These are phyloP conservation scores for Potentilla sterilis DNA, from an alignment of 306 rosid genomes.

Conservation along the genomic window DNA sequence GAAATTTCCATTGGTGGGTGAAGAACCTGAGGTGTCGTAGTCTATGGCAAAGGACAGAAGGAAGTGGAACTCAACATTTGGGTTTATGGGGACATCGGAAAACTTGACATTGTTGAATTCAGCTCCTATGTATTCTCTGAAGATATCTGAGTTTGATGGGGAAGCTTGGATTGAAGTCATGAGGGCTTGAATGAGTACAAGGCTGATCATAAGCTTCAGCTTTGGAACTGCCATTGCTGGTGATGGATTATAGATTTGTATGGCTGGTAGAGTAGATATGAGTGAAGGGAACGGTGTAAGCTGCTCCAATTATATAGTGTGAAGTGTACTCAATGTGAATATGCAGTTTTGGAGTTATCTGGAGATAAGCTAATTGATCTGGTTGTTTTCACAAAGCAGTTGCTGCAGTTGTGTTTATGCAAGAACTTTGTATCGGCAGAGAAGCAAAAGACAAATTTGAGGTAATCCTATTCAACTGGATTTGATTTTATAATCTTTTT, in stretches of 20 bases:
- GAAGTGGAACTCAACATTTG: slow-evolving; percentile 66
- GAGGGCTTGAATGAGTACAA: slow-evolving; percentile 31
- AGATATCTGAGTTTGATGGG: slow-evolving; percentile 40
- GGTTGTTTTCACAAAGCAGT: slow-evolving; percentile 6
- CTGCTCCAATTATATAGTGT: slow-evolving; percentile 8
- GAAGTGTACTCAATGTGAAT: neutral
- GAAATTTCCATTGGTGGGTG: slow-evolving; percentile 68
- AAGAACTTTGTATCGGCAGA: slow-evolving; percentile 3
- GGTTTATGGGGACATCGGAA: slow-evolving; percentile 61
- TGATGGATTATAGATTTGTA: neutral
- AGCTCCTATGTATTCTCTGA: slow-evolving; percentile 82
- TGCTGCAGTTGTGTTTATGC: neutral
- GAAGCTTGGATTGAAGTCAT: slow-evolving; percentile 30
- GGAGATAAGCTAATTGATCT: neutral
- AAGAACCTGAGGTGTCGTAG: slow-evolving; percentile 54
- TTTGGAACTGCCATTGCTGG: slow-evolving; percentile 32
- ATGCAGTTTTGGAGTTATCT: neutral
- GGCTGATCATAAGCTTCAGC: slow-evolving; percentile 27
- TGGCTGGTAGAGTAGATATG: neutral
- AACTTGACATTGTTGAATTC: slow-evolving; percentile 58
- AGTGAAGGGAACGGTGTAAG: neutral
- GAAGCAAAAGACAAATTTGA: neutral
- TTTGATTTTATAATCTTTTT: too few species aligned
- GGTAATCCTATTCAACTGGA: neutral
- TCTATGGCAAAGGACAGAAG: slow-evolving; percentile 76